Conservation (phyloP, 768 basidiomycete species). For the Pulveroboletus ravenelii region DNA sequence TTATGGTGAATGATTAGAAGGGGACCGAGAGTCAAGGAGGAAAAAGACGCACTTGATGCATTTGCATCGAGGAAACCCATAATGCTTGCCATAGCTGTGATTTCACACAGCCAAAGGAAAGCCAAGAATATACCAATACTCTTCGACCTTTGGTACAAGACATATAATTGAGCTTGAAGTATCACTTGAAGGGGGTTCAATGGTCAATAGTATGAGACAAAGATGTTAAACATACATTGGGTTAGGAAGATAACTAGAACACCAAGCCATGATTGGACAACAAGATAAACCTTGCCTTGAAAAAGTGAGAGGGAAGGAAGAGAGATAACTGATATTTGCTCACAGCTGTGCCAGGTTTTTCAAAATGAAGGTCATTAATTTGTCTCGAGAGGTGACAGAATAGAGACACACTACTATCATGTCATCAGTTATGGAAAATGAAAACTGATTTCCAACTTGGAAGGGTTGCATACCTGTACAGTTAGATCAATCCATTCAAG, state of each 20-base stretch:
- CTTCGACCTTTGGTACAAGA: constrained; percentile 6
- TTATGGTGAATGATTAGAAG: not conserved
- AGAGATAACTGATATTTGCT: not conserved
- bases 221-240: not conserved
- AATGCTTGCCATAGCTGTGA: not conserved
- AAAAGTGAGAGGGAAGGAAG: not conserved
- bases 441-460: not conserved
- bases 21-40: not conserved
- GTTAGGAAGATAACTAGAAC: not conserved
- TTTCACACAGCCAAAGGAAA: constrained; percentile 3
- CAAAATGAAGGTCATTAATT: not conserved
- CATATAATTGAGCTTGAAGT: constrained; percentile 12
- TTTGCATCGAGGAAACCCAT: too few relatives aligned
- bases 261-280: constrained; percentile 1
- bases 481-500: constrained; percentile 1
- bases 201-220: not conserved
- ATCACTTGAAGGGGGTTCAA: constrained; percentile 5
- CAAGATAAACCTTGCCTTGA: constrained; percentile 10
- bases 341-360: constrained; percentile 8
- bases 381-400: not conserved
- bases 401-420: constrained; percentile 6
- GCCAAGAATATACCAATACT: constrained; percentile 2
- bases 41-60: not conserved
- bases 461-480: constrained; percentile 3
- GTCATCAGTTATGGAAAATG: not conserved